Evolutionary conservation across 345 rosid species (phyloP).

Genomic region (Iberis pinnata): DNA sequence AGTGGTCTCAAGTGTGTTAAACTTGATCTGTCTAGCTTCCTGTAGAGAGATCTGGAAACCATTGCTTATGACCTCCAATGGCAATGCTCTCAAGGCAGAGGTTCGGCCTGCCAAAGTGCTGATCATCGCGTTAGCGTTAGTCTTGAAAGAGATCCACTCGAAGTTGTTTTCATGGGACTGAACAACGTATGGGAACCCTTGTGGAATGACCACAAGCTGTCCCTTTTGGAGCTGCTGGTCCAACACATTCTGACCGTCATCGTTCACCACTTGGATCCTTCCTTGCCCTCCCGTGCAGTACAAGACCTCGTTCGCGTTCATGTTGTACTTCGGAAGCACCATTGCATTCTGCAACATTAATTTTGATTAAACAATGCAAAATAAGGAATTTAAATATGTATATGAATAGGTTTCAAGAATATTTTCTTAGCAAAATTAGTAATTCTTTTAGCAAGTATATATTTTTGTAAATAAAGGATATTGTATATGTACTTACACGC

Average conservation of each 20-base stretch:
- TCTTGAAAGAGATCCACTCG: slow-evolving; percentile 71
- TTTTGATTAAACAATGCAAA: not conserved
- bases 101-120: slow-evolving; percentile 50
- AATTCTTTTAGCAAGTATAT: too few relatives aligned
- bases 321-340: slow-evolving; percentile 59
- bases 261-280: slow-evolving; percentile 52
- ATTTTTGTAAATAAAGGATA: too few relatives aligned
- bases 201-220: slow-evolving; percentile 59
- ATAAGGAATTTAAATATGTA: not conserved
- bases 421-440: too few relatives aligned
- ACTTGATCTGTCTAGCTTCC: slow-evolving; percentile 57
- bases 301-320: slow-evolving; percentile 57
- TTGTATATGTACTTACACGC: slow-evolving; percentile 18
- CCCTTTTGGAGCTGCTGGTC: slow-evolving; percentile 48
- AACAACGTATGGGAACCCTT: slow-evolving; percentile 48
- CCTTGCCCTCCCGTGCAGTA: slow-evolving; percentile 50
- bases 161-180: slow-evolving; percentile 40
- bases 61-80: slow-evolving; percentile 44
- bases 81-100: slow-evolving; percentile 50
- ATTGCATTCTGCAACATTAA: slow-evolving; percentile 47
- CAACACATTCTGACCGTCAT: slow-evolving; percentile 53
- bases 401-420: not conserved
- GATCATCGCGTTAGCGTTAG: slow-evolving; percentile 49
- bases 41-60: slow-evolving; percentile 42
- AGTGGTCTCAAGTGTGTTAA: slow-evolving; percentile 37